Base-by-base conservation (phyloP, 495 filamentous ascomycete genomes). In the Entonaema liquescens region DNA sequence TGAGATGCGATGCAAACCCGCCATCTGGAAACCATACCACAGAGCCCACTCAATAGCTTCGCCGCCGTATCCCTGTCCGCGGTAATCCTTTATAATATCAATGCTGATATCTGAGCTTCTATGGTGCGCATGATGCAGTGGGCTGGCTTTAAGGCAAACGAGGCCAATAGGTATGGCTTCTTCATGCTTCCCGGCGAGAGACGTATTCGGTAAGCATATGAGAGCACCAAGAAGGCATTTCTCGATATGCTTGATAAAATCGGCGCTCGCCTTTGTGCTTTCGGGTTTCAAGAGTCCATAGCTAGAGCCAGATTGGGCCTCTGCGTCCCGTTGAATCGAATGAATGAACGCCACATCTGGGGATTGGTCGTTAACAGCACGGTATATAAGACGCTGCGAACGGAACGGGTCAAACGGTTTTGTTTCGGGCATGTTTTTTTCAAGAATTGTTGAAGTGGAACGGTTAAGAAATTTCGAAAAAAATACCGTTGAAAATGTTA, bases 11-110 rank as follows among this genome's bases (percentile, higher is more conserved):
- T 87, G 85, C 77, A 86, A 29, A 2, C 82, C 83, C 0, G 77
- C 80, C 31, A 76, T 71, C 50, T 71, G 59, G 64, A 88, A 87
- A 1, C 76, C 83, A 78, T 82, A 87, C 33, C 83, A 78, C 58
- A 87, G 44, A 9, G 60, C 76, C 86, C 86, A 88, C 52, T 77
- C 75, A 19, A 86, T 83, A 0, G 84, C 85, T 71, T 89, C 86
- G 13, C 68, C 70, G 1, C 85, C 86, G 55, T 87, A 89, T n/a
- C 86, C 86, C 44, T 81, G 70, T 0, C 84, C 79, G 11, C 83
- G 83, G 44, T 81, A 78, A 11, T 50, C 61, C 8, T 68, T 65
- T 15, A 70, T 64, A 17, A 47, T 47, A 47, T 47, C 42, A 23
- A 47, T 47, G 12, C 42, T 47, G 19, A 47, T 47, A 47, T 47